phyloP scores from a whole-genome alignment of 2,329 filamentous ascomycete species.

The Truncatella angustata region DNA sequence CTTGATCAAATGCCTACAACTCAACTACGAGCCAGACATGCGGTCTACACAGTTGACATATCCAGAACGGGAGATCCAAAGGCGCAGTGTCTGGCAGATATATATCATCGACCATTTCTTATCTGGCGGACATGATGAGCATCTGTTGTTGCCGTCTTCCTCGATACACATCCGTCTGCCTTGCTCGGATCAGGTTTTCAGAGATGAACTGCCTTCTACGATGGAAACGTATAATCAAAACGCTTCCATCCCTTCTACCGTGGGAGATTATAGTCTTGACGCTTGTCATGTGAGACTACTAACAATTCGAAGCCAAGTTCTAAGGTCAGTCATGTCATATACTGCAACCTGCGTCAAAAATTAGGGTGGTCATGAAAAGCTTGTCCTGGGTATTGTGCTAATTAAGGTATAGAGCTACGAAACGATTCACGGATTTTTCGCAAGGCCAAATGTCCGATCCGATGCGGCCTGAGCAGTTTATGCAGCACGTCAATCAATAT shows the following conservation, averaged over 20 bases:
- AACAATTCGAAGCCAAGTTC: constrained; percentile 11
- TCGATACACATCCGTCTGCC: constrained; percentile 12
- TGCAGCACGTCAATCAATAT: constrained; percentile 11
- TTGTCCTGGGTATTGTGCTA: neutral
- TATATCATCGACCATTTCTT: constrained; percentile 13
- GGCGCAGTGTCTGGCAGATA: constrained; percentile 13
- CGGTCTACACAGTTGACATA: neutral
- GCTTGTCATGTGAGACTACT: constrained; percentile 11
- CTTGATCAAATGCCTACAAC: constrained; percentile 11
- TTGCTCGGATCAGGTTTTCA: constrained; percentile 11
- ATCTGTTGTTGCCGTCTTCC: constrained; percentile 11
- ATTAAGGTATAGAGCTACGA: neutral
- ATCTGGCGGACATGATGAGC: constrained; percentile 12
- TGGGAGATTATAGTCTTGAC: constrained; percentile 11
- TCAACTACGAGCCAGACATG: constrained; percentile 12
- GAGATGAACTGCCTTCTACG: constrained; percentile 7
- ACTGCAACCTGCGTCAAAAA: neutral
- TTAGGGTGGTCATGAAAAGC: too few species aligned
- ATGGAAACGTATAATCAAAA: constrained; percentile 8
- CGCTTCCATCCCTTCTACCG: constrained; percentile 1
- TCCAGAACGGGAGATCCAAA: constrained; percentile 6
- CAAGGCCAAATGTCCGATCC: neutral
- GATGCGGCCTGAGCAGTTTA: constrained; percentile 9
- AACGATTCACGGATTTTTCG: constrained; percentile 7
- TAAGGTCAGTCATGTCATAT: constrained; percentile 7